A percentile compares a stretch with the other conserved stretches of the same genome.
Conservation (phyloP, 2,329 filamentous ascomycete species). For the Cryphonectria japonica region DNA sequence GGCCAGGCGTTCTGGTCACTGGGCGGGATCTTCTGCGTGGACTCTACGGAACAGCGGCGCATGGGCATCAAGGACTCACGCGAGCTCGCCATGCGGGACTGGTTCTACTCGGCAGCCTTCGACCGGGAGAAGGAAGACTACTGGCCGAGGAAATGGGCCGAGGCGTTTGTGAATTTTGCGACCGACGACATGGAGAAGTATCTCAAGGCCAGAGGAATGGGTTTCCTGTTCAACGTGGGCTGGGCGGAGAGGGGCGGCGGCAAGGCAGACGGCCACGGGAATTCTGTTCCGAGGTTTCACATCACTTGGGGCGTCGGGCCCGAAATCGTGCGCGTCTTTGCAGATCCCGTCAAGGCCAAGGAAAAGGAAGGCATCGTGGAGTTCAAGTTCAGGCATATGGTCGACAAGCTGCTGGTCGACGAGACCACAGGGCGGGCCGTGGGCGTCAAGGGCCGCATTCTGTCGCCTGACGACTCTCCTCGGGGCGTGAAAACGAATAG, state of each 20-base stretch:
- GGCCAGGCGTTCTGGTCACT: conserved; percentile 69
- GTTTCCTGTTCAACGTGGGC: conserved; percentile 58
- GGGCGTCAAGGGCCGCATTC: conserved; percentile 57
- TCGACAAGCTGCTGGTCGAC: conserved; percentile 61
- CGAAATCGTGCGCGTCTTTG: conserved; percentile 61
- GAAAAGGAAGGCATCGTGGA: conserved; percentile 56
- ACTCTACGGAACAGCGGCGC: conserved; percentile 60
- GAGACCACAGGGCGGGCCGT: conserved; percentile 52
- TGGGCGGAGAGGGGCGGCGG: conserved; percentile 66
- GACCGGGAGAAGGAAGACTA: conserved; percentile 59
- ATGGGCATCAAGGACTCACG: conserved; percentile 62
- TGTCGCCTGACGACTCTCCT: conserved; percentile 53
- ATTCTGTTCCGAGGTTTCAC: conserved; percentile 67
- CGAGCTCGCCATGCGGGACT: conserved; percentile 61
- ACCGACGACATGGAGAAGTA: conserved; percentile 62
- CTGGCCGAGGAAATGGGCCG: conserved; percentile 65
- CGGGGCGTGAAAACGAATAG: conserved; percentile 58
- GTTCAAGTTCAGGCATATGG: conserved; percentile 60
- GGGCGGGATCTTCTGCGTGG: conserved; percentile 63
- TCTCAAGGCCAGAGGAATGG: conserved; percentile 55
- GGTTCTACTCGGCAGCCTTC: conserved; percentile 61
- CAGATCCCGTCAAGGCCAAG: conserved; percentile 57
- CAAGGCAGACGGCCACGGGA: conserved; percentile 60
- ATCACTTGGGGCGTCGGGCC: conserved; percentile 65
- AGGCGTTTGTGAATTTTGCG: conserved; percentile 66